Evolutionary conservation across 805 yeast genomes (phyloP).

Genomic region (Kodamaea kaohsiungensis): DNA sequence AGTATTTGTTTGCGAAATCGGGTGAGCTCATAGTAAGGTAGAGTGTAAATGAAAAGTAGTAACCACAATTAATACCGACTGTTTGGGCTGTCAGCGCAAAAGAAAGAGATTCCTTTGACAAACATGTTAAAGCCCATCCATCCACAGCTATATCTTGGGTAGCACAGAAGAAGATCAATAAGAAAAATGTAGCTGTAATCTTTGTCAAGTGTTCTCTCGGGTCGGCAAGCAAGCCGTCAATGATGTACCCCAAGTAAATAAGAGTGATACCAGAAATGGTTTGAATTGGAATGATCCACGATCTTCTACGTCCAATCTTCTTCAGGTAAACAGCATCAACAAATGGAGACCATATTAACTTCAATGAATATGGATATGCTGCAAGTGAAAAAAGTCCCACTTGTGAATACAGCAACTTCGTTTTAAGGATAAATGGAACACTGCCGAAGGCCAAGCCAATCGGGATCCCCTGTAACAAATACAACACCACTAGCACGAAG

Average conservation of each 20-base stretch:
- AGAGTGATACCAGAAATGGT: slow-evolving; percentile 71
- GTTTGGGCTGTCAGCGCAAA: slow-evolving; percentile 98
- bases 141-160: slow-evolving; percentile 99
- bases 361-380: slow-evolving; percentile 90
- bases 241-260: slow-evolving; percentile 59
- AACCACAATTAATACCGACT: slow-evolving; percentile 90
- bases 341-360: slow-evolving; percentile 92
- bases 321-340: slow-evolving; percentile 82
- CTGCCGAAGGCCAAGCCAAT: slow-evolving; percentile 96
- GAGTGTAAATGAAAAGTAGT: slow-evolving; percentile 87
- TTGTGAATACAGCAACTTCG: slow-evolving; percentile 80
- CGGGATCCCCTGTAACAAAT: slow-evolving; percentile 93
- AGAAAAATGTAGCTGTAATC: slow-evolving; percentile 72
- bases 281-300: slow-evolving; percentile 96
- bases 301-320: slow-evolving; percentile 75
- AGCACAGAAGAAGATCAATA: slow-evolving; percentile 85
- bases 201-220: slow-evolving; percentile 51
- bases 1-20: slow-evolving; percentile 86
- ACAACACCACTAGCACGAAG: slow-evolving; percentile 66
- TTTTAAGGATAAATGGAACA: slow-evolving; percentile 84
- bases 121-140: slow-evolving; percentile 95
- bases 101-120: slow-evolving; percentile 74
- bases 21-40: slow-evolving; percentile 89
- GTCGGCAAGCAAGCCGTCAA: slow-evolving; percentile 51
- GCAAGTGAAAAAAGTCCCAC: slow-evolving; percentile 91